Conservation (phyloP, 176 grass and related monocot species). For the Calamus simplicifolius region DNA sequence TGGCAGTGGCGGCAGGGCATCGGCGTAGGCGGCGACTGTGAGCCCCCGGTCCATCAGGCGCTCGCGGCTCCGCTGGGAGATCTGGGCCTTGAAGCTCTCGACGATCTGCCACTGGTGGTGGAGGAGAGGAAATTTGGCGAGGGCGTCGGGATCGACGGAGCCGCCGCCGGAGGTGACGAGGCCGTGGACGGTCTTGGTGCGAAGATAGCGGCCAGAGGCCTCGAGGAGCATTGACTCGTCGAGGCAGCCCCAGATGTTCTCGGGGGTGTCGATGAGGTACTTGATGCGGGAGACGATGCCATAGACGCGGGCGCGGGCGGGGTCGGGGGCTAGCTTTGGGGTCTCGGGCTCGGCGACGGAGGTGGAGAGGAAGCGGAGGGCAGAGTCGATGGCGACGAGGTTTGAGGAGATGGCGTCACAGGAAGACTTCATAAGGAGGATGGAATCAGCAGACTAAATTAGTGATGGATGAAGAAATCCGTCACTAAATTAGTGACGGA, state of each 20-base stretch:
- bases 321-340: constrained; percentile 20
- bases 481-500: too few species aligned
- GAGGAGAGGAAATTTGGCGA: constrained; percentile 68
- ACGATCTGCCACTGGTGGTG: constrained; percentile 89
- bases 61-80: constrained; percentile 69
- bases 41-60: constrained; percentile 67
- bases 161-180: constrained; percentile 25
- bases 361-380: constrained; percentile 59
- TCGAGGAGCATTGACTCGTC: constrained; percentile 87
- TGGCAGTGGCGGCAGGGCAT: constrained; percentile 65
- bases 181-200: constrained; percentile 60
- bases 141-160: constrained; percentile 25
- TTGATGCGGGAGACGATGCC: constrained; percentile 61
- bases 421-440: constrained; percentile 81
- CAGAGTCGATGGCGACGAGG: constrained; percentile 51
- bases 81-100: constrained; percentile 74
- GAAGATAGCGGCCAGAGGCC: constrained; percentile 74
- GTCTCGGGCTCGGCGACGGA: constrained; percentile 17
- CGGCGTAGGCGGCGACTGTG: constrained; percentile 52
- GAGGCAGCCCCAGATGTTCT: constrained; percentile 95
- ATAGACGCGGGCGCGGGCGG: constrained; percentile 50
- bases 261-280: constrained; percentile 95
- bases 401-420: constrained; percentile 63
- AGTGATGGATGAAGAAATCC: too few species aligned
- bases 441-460: constrained; percentile 93